A percentile compares a stretch with the other conserved stretches of the same genome.
Conservation (phyloP, 768 basidiomycete genomes). For the Suillus fuscotomentosus region DNA sequence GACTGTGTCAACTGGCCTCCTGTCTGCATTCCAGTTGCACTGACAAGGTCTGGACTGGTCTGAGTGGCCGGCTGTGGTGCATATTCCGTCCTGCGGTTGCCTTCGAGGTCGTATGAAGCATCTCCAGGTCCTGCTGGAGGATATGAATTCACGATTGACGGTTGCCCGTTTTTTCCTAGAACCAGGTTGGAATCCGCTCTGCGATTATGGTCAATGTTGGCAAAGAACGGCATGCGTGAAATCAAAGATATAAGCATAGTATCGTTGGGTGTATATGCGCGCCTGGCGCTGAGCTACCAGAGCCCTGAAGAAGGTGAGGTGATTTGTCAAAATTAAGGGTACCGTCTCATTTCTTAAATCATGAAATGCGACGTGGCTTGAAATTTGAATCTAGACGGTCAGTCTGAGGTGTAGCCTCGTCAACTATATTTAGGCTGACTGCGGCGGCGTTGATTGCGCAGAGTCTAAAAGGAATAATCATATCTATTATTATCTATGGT, state of each 20-base stretch:
- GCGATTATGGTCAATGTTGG: background rate
- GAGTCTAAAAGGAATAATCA: too few relatives aligned
- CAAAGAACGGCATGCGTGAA: background rate
- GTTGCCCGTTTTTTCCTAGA: background rate
- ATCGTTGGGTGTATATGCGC: background rate
- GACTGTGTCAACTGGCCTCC: background rate
- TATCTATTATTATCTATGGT: too few relatives aligned
- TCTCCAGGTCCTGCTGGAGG: background rate
- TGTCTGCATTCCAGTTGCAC: background rate
- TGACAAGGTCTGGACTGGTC: background rate
- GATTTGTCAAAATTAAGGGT: background rate
- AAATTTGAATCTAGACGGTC: background rate
- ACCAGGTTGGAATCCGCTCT: background rate
- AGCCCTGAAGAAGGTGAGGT: background rate
- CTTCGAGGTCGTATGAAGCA: background rate
- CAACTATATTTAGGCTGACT: too few relatives aligned
- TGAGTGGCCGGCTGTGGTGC: background rate
- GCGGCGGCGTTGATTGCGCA: too few relatives aligned
- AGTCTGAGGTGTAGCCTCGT: background rate
- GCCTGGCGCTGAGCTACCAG: constrained; percentile 1
- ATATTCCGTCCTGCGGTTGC: background rate
- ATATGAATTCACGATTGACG: background rate
- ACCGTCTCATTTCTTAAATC: background rate
- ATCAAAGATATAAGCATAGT: background rate
- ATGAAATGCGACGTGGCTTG: constrained; percentile 4